A percentile compares a stretch with the other conserved stretches of the same genome.
Conservation (phyloP, 2,329 filamentous ascomycete species). For the Paradendryphiella salina region DNA sequence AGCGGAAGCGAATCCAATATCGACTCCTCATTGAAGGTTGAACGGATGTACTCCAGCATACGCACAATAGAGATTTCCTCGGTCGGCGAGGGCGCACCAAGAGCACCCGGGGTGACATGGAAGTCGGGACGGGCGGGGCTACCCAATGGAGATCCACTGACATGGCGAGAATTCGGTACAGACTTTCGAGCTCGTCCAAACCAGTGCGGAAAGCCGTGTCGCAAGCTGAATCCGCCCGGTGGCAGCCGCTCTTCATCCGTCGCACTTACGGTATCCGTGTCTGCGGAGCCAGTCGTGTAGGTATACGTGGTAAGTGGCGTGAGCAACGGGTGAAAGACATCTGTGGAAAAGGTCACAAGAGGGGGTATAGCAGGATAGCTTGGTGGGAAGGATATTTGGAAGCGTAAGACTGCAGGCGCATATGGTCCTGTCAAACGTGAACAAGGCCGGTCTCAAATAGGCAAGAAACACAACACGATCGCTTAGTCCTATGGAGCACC, state of each 20-base stretch:
- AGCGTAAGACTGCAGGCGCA: constrained; percentile 80
- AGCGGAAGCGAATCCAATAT: constrained; percentile 79
- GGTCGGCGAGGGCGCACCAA: constrained; percentile 5
- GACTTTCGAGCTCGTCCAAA: constrained; percentile 59
- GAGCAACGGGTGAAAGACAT: constrained; percentile 93
- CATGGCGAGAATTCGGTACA: constrained; percentile 37
- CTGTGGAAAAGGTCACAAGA: constrained; percentile 82
- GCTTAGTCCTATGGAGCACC: constrained; percentile 21
- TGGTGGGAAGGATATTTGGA: constrained; percentile 84
- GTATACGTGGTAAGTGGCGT: constrained; percentile 94
- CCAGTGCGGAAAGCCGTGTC: constrained; percentile 90
- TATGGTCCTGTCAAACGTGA: constrained; percentile 72
- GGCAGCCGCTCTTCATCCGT: constrained; percentile 81
- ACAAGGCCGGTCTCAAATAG: constrained; percentile 17
- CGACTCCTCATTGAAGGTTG: constrained; percentile 75
- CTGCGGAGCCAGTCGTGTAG: constrained; percentile 74
- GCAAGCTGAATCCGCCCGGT: constrained; percentile 85
- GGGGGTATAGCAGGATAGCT: constrained; percentile 79
- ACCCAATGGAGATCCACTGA: constrained; percentile 35
- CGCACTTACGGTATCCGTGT: constrained; percentile 78
- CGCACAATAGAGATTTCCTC: constrained; percentile 50
- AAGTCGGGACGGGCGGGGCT: constrained; percentile 23
- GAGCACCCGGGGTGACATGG: constrained; percentile 11
- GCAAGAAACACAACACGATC: constrained; percentile 10
- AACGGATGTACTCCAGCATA: constrained; percentile 78